A percentile compares a stretch with the other conserved stretches of the same genome.
phyloP scores from a whole-genome alignment of 2,329 filamentous ascomycete species.

The Dothiorella sarmentorum region DNA sequence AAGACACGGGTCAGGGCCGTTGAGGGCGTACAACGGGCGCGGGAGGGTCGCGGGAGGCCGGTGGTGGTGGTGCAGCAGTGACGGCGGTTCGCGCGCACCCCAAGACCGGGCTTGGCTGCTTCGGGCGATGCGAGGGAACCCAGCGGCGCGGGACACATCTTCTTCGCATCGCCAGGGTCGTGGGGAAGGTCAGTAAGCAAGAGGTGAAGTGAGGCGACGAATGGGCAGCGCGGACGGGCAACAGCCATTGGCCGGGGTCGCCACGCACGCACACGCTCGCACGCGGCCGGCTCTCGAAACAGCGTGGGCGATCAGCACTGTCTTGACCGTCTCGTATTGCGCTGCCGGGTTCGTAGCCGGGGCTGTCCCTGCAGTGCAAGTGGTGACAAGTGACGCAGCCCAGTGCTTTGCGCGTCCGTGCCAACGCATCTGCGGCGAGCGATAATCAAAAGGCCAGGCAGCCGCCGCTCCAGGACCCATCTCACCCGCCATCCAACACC shows the following conservation, averaged over 20 bases:
- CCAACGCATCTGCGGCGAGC: conserved; percentile 9
- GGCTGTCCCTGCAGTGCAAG: neutral
- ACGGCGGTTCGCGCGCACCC: neutral
- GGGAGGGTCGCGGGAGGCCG: neutral
- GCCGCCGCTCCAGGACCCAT: neutral
- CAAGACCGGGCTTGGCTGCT: conserved; percentile 1
- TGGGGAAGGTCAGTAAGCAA: conserved; percentile 11
- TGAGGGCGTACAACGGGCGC: neutral
- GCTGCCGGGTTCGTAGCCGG: neutral
- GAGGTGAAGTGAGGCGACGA: neutral
- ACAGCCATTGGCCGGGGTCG: neutral
- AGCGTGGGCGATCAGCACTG: conserved; percentile 1
- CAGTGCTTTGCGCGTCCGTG: conserved; percentile 1
- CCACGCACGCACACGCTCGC: neutral
- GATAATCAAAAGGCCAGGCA: conserved; percentile 11
- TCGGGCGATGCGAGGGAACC: conserved; percentile 10
- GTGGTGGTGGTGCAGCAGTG: conserved; percentile 1
- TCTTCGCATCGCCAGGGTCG: conserved; percentile 2
- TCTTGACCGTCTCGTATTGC: conserved; percentile 4
- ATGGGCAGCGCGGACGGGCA: neutral
- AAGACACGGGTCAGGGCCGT: neutral
- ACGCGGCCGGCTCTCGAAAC: conserved; percentile 16
- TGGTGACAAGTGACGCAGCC: conserved; percentile 13
- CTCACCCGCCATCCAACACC: conserved; percentile 22
- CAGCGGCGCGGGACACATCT: conserved; percentile 4